Evolutionary conservation across 768 basidiomycete genomes (phyloP).

Genomic region (Gloeopeniophorella convolvens): DNA sequence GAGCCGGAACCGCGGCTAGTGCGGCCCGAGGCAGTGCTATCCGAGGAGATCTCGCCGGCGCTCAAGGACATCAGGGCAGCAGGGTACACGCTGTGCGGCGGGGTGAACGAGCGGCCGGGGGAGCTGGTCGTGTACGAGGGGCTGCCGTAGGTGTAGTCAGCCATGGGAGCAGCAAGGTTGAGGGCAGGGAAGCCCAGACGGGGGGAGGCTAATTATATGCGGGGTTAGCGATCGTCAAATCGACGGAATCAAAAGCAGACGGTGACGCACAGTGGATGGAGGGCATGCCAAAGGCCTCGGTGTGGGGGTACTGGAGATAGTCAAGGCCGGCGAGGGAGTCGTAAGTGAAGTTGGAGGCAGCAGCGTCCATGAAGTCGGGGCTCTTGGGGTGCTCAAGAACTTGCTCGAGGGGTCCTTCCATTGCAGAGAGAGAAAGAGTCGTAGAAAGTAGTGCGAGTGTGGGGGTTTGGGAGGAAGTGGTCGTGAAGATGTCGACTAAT

Average conservation of each 20-base stretch:
- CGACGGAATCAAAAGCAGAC: slow-evolving; percentile 11
- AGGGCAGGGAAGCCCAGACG: slow-evolving; percentile 58
- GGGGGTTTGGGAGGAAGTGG: slow-evolving; percentile 20
- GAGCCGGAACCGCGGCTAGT: slow-evolving; percentile 65
- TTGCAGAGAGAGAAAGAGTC: slow-evolving; percentile 23
- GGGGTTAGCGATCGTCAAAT: slow-evolving; percentile 6
- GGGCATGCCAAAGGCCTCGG: slow-evolving; percentile 48
- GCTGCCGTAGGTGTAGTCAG: slow-evolving; percentile 55
- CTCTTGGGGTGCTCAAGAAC: slow-evolving; percentile 45
- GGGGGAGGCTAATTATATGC: slow-evolving; percentile 35
- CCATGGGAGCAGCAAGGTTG: slow-evolving; percentile 49
- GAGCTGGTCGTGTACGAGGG: slow-evolving; percentile 47
- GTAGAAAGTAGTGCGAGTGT: slow-evolving; percentile 1
- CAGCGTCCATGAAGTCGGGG: slow-evolving; percentile 44
- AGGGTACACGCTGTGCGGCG: slow-evolving; percentile 61
- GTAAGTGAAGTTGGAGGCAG: slow-evolving; percentile 35
- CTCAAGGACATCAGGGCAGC: slow-evolving; percentile 67
- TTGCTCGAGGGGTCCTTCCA: slow-evolving; percentile 44
- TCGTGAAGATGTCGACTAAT: slow-evolving; percentile 23
- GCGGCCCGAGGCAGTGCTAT: slow-evolving; percentile 56
- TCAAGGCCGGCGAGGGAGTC: slow-evolving; percentile 41
- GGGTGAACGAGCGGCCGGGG: slow-evolving; percentile 61
- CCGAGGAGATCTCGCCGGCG: slow-evolving; percentile 68
- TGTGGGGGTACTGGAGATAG: slow-evolving; percentile 68
- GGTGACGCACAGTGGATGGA: slow-evolving; percentile 54